phyloP scores from a whole-genome alignment of 768 basidiomycete species.

The Leccinum broughii region DNA sequence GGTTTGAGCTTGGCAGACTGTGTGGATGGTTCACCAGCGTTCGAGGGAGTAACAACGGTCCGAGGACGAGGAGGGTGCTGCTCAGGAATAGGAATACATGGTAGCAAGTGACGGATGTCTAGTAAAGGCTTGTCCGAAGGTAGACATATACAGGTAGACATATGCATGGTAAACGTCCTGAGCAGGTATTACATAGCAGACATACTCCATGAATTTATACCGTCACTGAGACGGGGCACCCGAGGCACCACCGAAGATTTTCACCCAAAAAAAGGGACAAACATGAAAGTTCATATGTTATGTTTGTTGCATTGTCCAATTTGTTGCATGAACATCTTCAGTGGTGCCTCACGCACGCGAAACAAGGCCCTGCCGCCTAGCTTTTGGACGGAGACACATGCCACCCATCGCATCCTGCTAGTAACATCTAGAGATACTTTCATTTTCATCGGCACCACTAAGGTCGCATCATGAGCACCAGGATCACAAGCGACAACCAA shows the following conservation, averaged over 20 bases:
- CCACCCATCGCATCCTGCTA: too few species aligned
- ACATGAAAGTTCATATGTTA: not conserved
- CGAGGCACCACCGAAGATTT: not conserved
- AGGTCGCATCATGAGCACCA: too few species aligned
- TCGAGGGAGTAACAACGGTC: constrained; percentile 44
- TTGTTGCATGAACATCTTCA: not conserved
- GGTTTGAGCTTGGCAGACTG: constrained; percentile 13
- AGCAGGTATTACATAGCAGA: too few species aligned
- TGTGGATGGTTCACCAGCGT: constrained; percentile 36
- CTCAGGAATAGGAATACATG: too few species aligned
- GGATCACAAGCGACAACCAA: not conserved
- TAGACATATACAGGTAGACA: too few species aligned
- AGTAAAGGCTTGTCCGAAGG: too few species aligned
- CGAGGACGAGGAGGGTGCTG: constrained; percentile 52
- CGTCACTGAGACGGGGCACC: too few species aligned
- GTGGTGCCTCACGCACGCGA: not conserved
- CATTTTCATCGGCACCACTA: not conserved
- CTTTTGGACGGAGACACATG: too few species aligned
- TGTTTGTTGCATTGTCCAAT: not conserved
- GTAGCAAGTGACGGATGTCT: too few species aligned
- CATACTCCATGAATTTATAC: too few species aligned
- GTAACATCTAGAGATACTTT: too few species aligned
- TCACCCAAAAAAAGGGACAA: not conserved
- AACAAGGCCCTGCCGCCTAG: not conserved
- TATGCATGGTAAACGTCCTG: too few species aligned